Conservation (phyloP, 2,329 filamentous ascomycete genomes). For the Botrytis elliptica region DNA sequence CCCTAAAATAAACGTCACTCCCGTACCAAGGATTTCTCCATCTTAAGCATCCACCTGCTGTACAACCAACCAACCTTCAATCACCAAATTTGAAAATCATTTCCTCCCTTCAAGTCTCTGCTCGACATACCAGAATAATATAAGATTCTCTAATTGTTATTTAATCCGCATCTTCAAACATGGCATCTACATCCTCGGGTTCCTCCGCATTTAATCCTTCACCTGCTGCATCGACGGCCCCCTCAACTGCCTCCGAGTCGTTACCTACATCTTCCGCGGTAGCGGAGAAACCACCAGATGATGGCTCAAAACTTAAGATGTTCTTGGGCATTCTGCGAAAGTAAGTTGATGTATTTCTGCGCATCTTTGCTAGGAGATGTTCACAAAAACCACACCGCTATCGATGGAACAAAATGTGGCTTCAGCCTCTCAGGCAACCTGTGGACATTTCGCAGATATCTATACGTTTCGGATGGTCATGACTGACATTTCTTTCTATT, state of each 20-base stretch:
- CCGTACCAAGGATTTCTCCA: background rate
- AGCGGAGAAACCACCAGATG: slow-evolving; percentile 63
- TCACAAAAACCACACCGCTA: slow-evolving; percentile 23
- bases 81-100: background rate
- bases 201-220: slow-evolving; percentile 31
- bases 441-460: background rate
- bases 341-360: slow-evolving; percentile 51
- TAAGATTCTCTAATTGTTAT: background rate
- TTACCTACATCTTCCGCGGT: slow-evolving; percentile 29
- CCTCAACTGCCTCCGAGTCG: slow-evolving; percentile 33
- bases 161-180: slow-evolving; percentile 21
- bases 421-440: slow-evolving; percentile 17
- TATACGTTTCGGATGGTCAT: background rate
- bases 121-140: background rate
- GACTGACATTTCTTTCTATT: background rate
- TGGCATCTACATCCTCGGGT: slow-evolving; percentile 37
- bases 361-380: background rate
- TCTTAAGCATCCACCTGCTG: background rate
- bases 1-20: slow-evolving; percentile 15
- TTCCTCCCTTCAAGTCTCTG: background rate
- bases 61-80: slow-evolving; percentile 14
- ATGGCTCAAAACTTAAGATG: slow-evolving; percentile 84
- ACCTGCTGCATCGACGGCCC: slow-evolving; percentile 32
- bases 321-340: slow-evolving; percentile 86
- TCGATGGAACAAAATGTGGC: slow-evolving; percentile 19